Conservation (phyloP, 805 yeast species). For the Clavispora asparagi region DNA sequence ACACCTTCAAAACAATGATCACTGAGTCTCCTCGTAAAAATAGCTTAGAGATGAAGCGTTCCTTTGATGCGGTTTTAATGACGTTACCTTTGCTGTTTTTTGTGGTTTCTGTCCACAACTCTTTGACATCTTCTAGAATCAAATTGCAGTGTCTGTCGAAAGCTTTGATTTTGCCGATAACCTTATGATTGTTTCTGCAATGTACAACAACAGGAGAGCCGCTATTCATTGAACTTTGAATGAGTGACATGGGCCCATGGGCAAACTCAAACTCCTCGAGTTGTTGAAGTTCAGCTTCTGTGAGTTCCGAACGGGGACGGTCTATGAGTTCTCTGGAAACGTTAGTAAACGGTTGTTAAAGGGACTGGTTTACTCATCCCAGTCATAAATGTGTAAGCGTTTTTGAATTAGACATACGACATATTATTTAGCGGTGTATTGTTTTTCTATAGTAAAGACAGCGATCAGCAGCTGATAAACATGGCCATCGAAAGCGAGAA, state of each 20-base stretch:
- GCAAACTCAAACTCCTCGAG: conserved; percentile 86
- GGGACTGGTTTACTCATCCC: not conserved
- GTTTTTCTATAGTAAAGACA: not conserved
- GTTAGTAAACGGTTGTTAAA: conserved; percentile 20
- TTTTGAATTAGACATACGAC: conserved; percentile 14
- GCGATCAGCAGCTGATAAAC: not conserved
- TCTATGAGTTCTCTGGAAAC: conserved; percentile 56
- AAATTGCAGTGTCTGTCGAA: conserved; percentile 95
- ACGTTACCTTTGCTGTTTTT: conserved; percentile 64
- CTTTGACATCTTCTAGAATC: conserved; percentile 89
- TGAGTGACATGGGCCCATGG: conserved; percentile 85
- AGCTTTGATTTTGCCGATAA: conserved; percentile 85
- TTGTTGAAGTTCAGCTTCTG: conserved; percentile 71
- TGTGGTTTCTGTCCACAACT: conserved; percentile 67
- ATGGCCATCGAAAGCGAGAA: not conserved
- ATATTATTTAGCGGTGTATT: conserved; percentile 1
- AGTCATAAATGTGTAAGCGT: not conserved
- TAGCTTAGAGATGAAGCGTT: conserved; percentile 79
- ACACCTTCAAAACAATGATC: conserved; percentile 63
- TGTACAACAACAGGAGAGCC: conserved; percentile 80
- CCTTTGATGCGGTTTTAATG: conserved; percentile 57
- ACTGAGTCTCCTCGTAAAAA: conserved; percentile 95
- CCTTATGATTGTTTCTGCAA: conserved; percentile 87
- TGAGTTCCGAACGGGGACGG: conserved; percentile 73
- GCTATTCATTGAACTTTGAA: conserved; percentile 75